Conservation (phyloP, 2,329 filamentous ascomycete species). For the Fusarium chlamydosporum region DNA sequence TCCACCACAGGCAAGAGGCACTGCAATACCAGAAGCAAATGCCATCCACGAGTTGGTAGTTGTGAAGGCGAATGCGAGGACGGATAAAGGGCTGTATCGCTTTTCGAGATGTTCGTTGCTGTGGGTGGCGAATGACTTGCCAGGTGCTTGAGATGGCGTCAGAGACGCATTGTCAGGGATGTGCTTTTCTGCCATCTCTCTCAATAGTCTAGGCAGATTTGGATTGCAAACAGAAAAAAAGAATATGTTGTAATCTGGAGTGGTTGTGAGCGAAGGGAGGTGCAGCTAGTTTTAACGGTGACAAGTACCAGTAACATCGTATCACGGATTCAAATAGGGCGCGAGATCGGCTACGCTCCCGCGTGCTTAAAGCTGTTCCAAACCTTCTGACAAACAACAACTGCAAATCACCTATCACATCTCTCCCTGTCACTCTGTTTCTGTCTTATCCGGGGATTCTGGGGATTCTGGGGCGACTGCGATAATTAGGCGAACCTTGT, state of each 20-base stretch:
- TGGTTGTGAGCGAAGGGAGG: no score
- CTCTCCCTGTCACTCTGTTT: not conserved
- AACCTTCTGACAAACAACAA: not conserved
- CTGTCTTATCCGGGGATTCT: not conserved
- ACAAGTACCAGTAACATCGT: no score
- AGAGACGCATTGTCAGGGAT: constrained; percentile 29
- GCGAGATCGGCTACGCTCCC: no score
- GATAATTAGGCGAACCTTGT: constrained; percentile 15
- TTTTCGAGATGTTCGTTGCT: constrained; percentile 40
- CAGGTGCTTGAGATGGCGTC: constrained; percentile 37
- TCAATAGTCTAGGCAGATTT: not conserved
- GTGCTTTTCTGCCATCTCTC: constrained; percentile 28
- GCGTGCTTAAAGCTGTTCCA: no score
- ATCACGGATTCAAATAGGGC: no score
- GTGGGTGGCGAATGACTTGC: constrained; percentile 28
- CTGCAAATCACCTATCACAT: not conserved
- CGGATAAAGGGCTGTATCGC: constrained; percentile 47
- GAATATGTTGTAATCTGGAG: not conserved
- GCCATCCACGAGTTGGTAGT: constrained; percentile 50
- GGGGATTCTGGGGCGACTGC: not conserved
- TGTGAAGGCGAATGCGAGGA: constrained; percentile 49
- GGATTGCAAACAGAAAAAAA: not conserved
- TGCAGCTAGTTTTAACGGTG: no score
- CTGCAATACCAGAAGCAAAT: constrained; percentile 46
- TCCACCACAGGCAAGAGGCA: constrained; percentile 47